phyloP scores from a whole-genome alignment of 331 rosid genomes.

The Arachis monticola region DNA sequence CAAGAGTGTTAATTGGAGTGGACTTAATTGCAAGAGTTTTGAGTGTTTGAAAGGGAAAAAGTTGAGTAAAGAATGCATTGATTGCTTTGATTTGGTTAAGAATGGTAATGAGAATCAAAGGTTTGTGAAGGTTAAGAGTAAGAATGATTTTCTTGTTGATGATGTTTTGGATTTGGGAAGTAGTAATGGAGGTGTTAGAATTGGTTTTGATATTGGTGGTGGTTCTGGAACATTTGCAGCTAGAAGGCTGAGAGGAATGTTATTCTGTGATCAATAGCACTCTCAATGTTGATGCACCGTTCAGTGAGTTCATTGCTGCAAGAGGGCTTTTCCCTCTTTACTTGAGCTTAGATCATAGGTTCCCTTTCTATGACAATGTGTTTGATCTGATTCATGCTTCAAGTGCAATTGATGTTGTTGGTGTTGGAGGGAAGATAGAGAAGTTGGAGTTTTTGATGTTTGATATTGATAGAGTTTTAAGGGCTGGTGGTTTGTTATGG shows the following conservation, averaged over 20 bases:
- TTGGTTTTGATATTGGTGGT: conserved; percentile 85
- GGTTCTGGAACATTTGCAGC: conserved; percentile 94
- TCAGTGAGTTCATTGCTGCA: conserved; percentile 85
- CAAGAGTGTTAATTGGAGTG: conserved; percentile 80
- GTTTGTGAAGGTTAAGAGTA: conserved; percentile 66
- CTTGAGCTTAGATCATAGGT: conserved; percentile 79
- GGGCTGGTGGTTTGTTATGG: conserved; percentile 93
- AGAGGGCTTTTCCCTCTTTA: conserved; percentile 87
- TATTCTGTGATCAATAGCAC: conserved; percentile 66
- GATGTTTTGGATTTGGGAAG: conserved; percentile 72
- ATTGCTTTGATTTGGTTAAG: conserved; percentile 72
- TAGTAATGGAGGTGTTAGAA: conserved; percentile 67
- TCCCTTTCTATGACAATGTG: conserved; percentile 87
- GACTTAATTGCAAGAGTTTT: conserved; percentile 74
- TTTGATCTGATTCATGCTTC: conserved; percentile 75
- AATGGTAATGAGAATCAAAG: conserved; percentile 61
- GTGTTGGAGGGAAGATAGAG: conserved; percentile 63
- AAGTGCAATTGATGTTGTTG: conserved; percentile 60
- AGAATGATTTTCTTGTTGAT: conserved; percentile 75
- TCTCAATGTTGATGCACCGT: conserved; percentile 81
- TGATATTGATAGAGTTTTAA: conserved; percentile 77
- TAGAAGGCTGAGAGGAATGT: conserved; percentile 83
- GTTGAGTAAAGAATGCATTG: conserved; percentile 67
- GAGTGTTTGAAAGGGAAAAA: conserved; percentile 76
- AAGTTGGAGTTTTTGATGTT: conserved; percentile 86